Evolutionary conservation across 2,329 filamentous ascomycete genomes (phyloP).

Genomic region (Myriosclerotinia duriaeana): DNA sequence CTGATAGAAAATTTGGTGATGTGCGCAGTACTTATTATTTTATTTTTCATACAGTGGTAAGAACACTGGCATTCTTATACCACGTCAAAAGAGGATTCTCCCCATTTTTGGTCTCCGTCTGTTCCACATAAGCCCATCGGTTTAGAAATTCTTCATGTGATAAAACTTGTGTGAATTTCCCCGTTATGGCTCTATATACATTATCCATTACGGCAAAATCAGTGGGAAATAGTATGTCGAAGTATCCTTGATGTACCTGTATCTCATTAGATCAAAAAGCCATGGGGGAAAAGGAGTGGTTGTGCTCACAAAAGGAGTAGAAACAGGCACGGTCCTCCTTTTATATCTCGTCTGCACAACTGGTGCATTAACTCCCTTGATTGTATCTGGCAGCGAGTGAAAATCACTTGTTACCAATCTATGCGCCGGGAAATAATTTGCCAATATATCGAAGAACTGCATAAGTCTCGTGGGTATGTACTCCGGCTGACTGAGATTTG

Average conservation of each 20-base stretch:
- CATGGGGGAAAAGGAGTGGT: background rate
- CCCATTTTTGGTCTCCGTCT: conserved; percentile 83
- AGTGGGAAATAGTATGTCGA: conserved; percentile 97
- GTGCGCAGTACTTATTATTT: conserved; percentile 11
- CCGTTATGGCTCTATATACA: conserved; percentile 89
- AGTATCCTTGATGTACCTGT: conserved; percentile 95
- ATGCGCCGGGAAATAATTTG: conserved; percentile 85
- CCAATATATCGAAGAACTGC: conserved; percentile 93
- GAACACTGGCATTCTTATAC: conserved; percentile 93
- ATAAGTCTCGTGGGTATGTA: conserved; percentile 93
- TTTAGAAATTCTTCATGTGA: conserved; percentile 89
- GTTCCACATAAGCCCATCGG: conserved; percentile 85
- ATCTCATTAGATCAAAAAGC: conserved; percentile 13
- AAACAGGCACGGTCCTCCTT: conserved; percentile 82
- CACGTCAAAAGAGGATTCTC: conserved; percentile 91
- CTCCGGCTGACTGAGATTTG: conserved; percentile 79
- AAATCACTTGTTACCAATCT: conserved; percentile 89
- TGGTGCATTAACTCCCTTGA: conserved; percentile 83
- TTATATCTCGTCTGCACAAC: conserved; percentile 95
- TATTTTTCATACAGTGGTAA: conserved; percentile 71
- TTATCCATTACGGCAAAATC: conserved; percentile 89
- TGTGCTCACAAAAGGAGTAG: conserved; percentile 76
- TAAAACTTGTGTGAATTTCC: conserved; percentile 81
- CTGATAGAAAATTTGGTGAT: background rate
- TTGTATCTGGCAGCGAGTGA: conserved; percentile 76